Evolutionary conservation across 2,329 filamentous ascomycete species (phyloP).

Genomic region (Xylaria multiplex): DNA sequence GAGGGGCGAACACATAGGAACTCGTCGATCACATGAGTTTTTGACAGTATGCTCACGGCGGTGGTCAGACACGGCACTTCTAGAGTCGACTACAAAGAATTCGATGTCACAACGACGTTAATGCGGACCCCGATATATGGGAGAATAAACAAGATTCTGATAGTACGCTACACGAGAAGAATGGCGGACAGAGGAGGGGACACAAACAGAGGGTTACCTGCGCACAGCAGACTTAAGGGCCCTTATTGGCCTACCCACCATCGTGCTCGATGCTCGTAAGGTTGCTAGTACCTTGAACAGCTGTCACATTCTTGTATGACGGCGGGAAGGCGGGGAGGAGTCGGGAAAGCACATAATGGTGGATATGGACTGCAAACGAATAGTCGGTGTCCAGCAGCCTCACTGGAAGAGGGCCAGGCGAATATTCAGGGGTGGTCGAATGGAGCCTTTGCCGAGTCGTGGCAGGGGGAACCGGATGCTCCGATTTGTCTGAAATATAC

Average conservation of each 20-base stretch:
- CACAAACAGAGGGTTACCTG: conserved; percentile 34
- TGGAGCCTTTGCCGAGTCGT: conserved; percentile 26
- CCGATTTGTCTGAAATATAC: neutral
- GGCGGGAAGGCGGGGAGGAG: conserved; percentile 35
- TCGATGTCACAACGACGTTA: conserved; percentile 36
- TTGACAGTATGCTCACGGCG: conserved; percentile 19
- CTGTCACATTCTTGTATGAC: conserved; percentile 41
- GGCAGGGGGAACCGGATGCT: neutral
- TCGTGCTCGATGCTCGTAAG: conserved; percentile 24
- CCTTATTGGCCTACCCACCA: conserved; percentile 32
- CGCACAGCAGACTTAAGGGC: conserved; percentile 37
- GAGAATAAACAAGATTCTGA: conserved; percentile 37
- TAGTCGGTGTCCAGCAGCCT: conserved; percentile 33
- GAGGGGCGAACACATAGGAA: conserved; percentile 30
- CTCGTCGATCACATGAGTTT: conserved; percentile 34
- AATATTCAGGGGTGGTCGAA: conserved; percentile 10
- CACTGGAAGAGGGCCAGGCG: conserved; percentile 30
- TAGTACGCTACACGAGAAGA: conserved; percentile 40
- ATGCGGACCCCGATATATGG: conserved; percentile 36
- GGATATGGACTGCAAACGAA: conserved; percentile 43
- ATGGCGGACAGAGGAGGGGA: conserved; percentile 33
- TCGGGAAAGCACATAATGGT: conserved; percentile 44
- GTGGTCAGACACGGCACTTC: conserved; percentile 24
- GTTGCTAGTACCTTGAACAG: conserved; percentile 38
- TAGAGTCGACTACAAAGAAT: conserved; percentile 19